Evolutionary conservation across 1,139 yeast genomes (phyloP), one percentile per base, ranked within the genome.

Genomic region (Lodderomyces pseudojiufengensis): DNA sequence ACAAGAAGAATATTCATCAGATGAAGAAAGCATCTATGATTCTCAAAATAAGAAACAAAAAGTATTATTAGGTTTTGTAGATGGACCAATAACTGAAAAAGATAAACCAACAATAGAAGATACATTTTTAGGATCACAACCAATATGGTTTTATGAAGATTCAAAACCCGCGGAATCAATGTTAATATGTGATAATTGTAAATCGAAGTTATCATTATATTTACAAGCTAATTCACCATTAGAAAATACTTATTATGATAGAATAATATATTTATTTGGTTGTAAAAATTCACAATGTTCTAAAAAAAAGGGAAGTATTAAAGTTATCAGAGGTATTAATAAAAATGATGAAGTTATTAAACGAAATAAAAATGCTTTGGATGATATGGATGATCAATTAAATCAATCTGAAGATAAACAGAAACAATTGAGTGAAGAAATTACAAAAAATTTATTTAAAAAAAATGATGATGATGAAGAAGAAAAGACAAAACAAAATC

Each of bases 161-260:
- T 76, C 87, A 0, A 55, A 61, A 10, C 94, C 95, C 1, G 57
- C 69, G 9, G 61, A 61, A 3, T 70, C 70, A 10, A 54, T 76
- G 22, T 49, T 80, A 3, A 59, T 61, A 13, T 92, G 98, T 63
- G 76, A 73, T 35, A 71, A 70, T 40, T 92, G 98, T 61, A 57
- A 63, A 0, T 57, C 63, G 9, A 62, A 70, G 23, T 68, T 87
- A 82, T 78, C 85, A 7, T 61, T 90, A 34, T 63, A 88, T 27
- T 61, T 81, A 2, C 97, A 92, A 56, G 83, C 92, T 2, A 82
- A 73, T 58, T 83, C 95, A 1, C 94, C 95, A 2, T 57, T 86
- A 32, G 85, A 79, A 21, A 74, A 73, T 26, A 71, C 80, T n/a
- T 61, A 74, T 33, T 86, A 88, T 53, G 97, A 88, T 50, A 72